Evolutionary conservation across 768 basidiomycete species (phyloP).

Genomic region (Auriscalpium vulgare): DNA sequence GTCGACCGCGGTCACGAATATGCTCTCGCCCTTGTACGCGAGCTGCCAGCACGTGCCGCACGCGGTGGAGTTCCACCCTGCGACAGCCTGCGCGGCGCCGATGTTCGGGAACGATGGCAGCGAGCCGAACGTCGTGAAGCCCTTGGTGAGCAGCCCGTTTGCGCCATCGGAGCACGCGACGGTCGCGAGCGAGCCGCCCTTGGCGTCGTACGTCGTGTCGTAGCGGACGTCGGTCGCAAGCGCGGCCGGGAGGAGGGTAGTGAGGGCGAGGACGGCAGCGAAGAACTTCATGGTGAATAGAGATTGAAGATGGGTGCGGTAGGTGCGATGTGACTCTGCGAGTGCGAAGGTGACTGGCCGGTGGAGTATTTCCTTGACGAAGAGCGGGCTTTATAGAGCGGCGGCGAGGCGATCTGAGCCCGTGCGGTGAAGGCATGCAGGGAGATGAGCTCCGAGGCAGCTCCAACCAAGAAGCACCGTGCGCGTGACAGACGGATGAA

Average conservation of each 20-base stretch:
- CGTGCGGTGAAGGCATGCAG: neutral
- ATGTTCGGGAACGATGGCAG: constrained; percentile 26
- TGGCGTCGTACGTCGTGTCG: constrained; percentile 25
- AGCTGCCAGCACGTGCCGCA: constrained; percentile 31
- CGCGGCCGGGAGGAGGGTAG: constrained; percentile 2
- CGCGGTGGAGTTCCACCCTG: constrained; percentile 20
- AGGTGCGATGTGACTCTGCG: neutral
- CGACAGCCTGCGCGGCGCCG: constrained; percentile 26
- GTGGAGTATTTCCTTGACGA: neutral
- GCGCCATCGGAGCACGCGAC: constrained; percentile 28
- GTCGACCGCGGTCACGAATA: constrained; percentile 26
- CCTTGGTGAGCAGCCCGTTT: constrained; percentile 23
- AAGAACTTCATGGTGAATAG: constrained; percentile 20
- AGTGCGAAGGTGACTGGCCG: neutral
- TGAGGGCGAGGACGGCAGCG: constrained; percentile 14
- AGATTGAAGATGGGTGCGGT: too few species aligned
- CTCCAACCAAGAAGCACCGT: too few species aligned
- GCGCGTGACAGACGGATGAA: too few species aligned
- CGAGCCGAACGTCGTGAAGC: constrained; percentile 26
- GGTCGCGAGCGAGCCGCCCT: constrained; percentile 8
- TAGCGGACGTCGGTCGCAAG: constrained; percentile 15
- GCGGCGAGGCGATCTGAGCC: neutral
- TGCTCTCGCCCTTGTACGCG: constrained; percentile 19
- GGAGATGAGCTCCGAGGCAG: neutral
- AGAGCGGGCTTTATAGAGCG: neutral